Evolutionary conservation across 805 yeast genomes (phyloP).

Genomic region (Cyberlindnera americana): DNA sequence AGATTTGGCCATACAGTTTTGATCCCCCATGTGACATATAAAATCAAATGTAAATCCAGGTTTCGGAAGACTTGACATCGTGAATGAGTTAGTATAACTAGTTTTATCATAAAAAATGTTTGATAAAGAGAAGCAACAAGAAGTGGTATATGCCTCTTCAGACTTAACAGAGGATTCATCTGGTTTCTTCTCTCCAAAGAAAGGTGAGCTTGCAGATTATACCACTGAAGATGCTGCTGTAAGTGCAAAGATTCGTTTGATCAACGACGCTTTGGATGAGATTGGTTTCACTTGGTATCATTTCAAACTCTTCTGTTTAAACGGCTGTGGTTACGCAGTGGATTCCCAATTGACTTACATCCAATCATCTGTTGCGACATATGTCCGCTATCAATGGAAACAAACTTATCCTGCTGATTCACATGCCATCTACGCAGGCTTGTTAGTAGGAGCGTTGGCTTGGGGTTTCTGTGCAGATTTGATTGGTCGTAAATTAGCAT

Average conservation of each 20-base stretch:
- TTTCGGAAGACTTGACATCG: too few species aligned
- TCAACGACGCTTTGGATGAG: constrained; percentile 54
- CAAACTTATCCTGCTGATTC: constrained; percentile 40
- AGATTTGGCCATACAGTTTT: too few species aligned
- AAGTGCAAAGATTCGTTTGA: constrained; percentile 35
- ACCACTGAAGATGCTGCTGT: constrained; percentile 28
- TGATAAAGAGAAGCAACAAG: constrained; percentile 4
- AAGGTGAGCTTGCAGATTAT: constrained; percentile 17
- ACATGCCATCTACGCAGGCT: constrained; percentile 44
- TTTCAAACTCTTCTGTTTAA: constrained; percentile 40
- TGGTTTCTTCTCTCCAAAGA: constrained; percentile 4
- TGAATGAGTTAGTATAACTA: too few species aligned
- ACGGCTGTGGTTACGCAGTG: constrained; percentile 50
- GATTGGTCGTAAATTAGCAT: constrained; percentile 47
- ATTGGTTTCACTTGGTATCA: constrained; percentile 58
- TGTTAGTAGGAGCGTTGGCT: constrained; percentile 44
- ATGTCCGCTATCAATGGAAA: constrained; percentile 44
- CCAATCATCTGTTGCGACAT: constrained; percentile 42
- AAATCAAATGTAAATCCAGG: too few species aligned
- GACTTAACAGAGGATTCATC: background rate
- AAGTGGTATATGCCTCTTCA: background rate
- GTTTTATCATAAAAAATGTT: too few species aligned
- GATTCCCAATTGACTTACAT: constrained; percentile 47
- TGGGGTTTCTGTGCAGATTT: constrained; percentile 53
- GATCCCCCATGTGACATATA: too few species aligned